Base-by-base conservation (phyloP, 139 green algal species). In the Edaphochlamys debaryana region DNA sequence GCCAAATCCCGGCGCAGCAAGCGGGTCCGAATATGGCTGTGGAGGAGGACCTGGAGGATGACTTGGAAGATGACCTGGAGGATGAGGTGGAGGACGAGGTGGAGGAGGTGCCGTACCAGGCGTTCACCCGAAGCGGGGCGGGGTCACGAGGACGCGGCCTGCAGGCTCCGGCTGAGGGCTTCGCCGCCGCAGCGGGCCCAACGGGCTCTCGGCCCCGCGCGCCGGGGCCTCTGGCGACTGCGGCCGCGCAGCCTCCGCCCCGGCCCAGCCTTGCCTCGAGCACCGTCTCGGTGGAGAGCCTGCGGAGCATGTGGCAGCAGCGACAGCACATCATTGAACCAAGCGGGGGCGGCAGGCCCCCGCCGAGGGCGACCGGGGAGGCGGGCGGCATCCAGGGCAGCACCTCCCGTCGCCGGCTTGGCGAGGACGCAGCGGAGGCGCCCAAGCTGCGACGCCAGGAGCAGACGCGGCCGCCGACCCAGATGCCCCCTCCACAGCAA, bases 61-160 rank as follows among this genome's bases (percentile, higher is more conserved):
- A 32, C 17, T 34, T 82, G 25, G 76, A 82, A 25, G 76, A 74
- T 52, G 76, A 82, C 4, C 42, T 82, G 23, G 63, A 82, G 41
- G 76, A 74, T 30, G 63, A 82, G 0, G 3, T 74, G 37, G 56
- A 69, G 56, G 56, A 58, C 36, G 29, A 73, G 5, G 22, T 20
- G 38, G 67, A 23, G 29, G 11, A 54, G 41, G 0, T 40, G 40
- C 45, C 19, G 25, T 30, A 27, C 29, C 27, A 22, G n/a, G n/a
- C n/a, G n/a, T n/a, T n/a, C n/a, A n/a, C n/a, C n/a, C n/a, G n/a
- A n/a, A n/a, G n/a, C n/a, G n/a, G n/a, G n/a, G n/a, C n/a, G n/a
- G n/a, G n/a, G n/a, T n/a, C n/a, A n/a, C n/a, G n/a, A n/a, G n/a
- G n/a, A n/a, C n/a, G n/a, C n/a, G n/a, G n/a, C n/a, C n/a, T n/a